These are phyloP conservation scores for Hypoxylon sp. DNA, from an alignment of 2,329 filamentous ascomycete genomes.

Conservation along the genomic window DNA sequence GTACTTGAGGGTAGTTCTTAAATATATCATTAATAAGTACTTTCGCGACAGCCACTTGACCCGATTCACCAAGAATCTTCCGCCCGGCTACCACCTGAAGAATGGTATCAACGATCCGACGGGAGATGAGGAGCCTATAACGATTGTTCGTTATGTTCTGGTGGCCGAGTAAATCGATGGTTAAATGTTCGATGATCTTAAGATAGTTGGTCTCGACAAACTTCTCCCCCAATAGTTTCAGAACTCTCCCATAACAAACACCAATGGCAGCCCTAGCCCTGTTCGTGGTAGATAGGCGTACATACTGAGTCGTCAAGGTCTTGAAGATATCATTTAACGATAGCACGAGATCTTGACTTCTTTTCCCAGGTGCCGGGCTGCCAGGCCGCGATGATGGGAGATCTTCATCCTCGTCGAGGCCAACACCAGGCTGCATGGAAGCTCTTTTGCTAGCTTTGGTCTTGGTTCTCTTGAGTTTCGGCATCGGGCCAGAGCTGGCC, in stretches of 20 bases:
- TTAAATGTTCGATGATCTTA: constrained; percentile 81
- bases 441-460: constrained; percentile 64
- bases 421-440: constrained; percentile 66
- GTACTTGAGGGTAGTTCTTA: constrained; percentile 91
- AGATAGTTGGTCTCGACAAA: constrained; percentile 85
- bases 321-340: constrained; percentile 80
- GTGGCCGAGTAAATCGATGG: constrained; percentile 81
- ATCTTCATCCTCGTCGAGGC: constrained; percentile 78
- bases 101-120: constrained; percentile 84
- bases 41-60: constrained; percentile 83
- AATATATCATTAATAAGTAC: constrained; percentile 85
- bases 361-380: constrained; percentile 77
- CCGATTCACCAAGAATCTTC: constrained; percentile 86
- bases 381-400: constrained; percentile 68
- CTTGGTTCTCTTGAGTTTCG: constrained; percentile 72
- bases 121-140: constrained; percentile 84
- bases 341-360: constrained; percentile 74
- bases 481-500: constrained; percentile 54
- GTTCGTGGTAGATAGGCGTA: constrained; percentile 79
- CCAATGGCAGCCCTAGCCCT: constrained; percentile 83
- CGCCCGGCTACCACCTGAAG: constrained; percentile 84
- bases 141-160: constrained; percentile 81
- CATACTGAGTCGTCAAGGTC: constrained; percentile 82
- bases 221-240: constrained; percentile 80
- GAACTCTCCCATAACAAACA: constrained; percentile 83